Evolutionary conservation across 2,329 filamentous ascomycete genomes (phyloP).

Genomic region (Aspergillus costaricaensis): DNA sequence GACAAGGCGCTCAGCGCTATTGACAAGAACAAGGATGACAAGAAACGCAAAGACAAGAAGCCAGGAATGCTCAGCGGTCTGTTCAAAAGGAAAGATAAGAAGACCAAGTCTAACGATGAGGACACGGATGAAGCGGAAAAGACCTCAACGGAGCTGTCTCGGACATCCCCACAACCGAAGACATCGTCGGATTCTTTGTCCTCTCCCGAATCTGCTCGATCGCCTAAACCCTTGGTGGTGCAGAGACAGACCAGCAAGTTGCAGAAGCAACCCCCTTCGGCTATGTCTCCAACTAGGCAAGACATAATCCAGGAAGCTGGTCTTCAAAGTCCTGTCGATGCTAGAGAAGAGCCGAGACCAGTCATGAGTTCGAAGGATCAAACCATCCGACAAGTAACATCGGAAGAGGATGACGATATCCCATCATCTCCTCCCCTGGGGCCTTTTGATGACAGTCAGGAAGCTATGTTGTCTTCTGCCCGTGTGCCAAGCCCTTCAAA

Average conservation of each 20-base stretch:
- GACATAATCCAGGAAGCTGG: slow-evolving; percentile 38
- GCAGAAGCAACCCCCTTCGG: slow-evolving; percentile 65
- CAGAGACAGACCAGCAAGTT: slow-evolving; percentile 67
- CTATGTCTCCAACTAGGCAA: slow-evolving; percentile 41
- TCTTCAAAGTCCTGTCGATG: slow-evolving; percentile 25
- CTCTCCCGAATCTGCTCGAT: slow-evolving; percentile 36
- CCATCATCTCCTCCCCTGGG: slow-evolving; percentile 23
- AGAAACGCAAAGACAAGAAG: slow-evolving; percentile 73
- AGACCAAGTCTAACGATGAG: slow-evolving; percentile 51
- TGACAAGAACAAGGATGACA: slow-evolving; percentile 71
- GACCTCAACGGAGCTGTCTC: slow-evolving; percentile 60
- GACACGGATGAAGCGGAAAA: slow-evolving; percentile 57
- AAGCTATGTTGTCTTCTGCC: slow-evolving; percentile 23
- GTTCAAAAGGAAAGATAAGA: slow-evolving; percentile 68
- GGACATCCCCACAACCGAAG: slow-evolving; percentile 48
- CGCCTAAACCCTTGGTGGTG: slow-evolving; percentile 37
- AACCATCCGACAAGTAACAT: slow-evolving; percentile 39
- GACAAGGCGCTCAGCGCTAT: slow-evolving; percentile 66
- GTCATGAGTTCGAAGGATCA: slow-evolving; percentile 27
- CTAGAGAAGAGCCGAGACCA: slow-evolving; percentile 22
- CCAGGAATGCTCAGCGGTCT: slow-evolving; percentile 70
- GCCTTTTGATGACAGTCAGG: slow-evolving; percentile 23
- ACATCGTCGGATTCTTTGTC: slow-evolving; percentile 46
- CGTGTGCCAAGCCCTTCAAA: slow-evolving; percentile 27
- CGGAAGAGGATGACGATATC: slow-evolving; percentile 30